Conservation (phyloP, 345 rosid genomes). For the Kernera saxatilis region DNA sequence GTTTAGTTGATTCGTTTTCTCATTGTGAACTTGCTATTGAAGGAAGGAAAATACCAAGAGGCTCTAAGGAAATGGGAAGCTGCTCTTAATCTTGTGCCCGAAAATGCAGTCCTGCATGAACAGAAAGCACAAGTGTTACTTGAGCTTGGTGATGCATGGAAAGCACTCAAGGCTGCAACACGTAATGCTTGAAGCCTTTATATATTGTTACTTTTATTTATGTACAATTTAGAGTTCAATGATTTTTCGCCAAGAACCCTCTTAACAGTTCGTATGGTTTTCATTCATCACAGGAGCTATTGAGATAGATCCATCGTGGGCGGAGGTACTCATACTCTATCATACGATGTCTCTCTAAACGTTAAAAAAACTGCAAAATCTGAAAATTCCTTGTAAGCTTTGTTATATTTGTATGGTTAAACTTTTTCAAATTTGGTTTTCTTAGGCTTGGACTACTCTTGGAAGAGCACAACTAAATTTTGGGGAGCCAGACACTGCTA, state of each 20-base stretch:
- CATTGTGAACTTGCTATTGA: slow-evolving; percentile 14
- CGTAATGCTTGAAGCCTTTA: slow-evolving; percentile 34
- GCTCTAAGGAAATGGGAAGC: slow-evolving; percentile 93
- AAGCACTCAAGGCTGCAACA: slow-evolving; percentile 70
- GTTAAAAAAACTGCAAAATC: neutral
- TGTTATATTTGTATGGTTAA: neutral
- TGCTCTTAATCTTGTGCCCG: slow-evolving; percentile 64
- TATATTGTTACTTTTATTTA: neutral
- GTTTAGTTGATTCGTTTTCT: neutral
- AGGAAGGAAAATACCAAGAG: slow-evolving; percentile 80
- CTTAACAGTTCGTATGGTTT: neutral
- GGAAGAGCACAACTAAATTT: slow-evolving; percentile 93
- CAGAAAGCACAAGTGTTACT: slow-evolving; percentile 91
- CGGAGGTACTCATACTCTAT: slow-evolving; percentile 48
- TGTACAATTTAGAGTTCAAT: neutral
- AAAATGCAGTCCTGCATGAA: slow-evolving; percentile 66
- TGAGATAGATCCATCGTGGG: slow-evolving; percentile 71
- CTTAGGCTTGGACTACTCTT: slow-evolving; percentile 87
- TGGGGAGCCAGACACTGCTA: slow-evolving; percentile 85
- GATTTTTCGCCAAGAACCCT: neutral
- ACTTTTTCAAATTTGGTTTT: neutral
- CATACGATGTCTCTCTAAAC: neutral
- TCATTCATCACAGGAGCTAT: slow-evolving; percentile 60
- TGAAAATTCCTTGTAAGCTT: neutral
- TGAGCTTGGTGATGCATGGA: slow-evolving; percentile 86